Evolutionary conservation across 1,139 yeast species (phyloP), one percentile per base, ranked within the genome.

Genomic region (Groenewaldozyma sp.): DNA sequence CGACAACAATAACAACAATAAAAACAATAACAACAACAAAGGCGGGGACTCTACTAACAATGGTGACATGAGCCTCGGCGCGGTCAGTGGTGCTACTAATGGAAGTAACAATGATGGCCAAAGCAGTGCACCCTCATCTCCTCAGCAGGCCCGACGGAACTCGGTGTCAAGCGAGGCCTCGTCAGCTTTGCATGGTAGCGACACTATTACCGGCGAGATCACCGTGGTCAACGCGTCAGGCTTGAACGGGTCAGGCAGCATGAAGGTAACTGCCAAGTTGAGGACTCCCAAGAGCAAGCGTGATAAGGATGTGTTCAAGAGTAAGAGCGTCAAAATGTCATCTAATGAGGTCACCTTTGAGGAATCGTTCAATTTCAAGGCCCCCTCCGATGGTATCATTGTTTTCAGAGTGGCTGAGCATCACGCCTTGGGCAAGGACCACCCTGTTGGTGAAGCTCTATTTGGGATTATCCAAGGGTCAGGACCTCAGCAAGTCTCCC

Each of bases 291-390:
- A 50, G 10, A 60, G 56, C 29, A 50, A 49, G 46, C 47, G 51
- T 34, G 66, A 63, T 40, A 81, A 75, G 54, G 80, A 71, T 38
- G 53, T 88, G 32, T 71, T 70, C 64, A 81, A 76, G 59, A 79
- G 95, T 2, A 76, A 80, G 60, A 57, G 70, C 18, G 56, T 67
- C 41, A 86, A 82, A 62, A 50, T 66, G 3, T 68, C 71, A 21
- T 69, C 65, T 38, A 74, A 73, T 0, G 48, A 62, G 9, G 71
- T 70, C 43, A 67, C 63, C 43, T 76, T 86, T 74, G 74, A 75
- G 50, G 95, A 84, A 54, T 68, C 78, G 19, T 67, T 73, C 46
- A 70, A 78, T 3, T 83, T 87, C 65, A 77, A 73, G 55, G 77
- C 91, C 9, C 65, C 80, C 3, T 60, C 77, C 2, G 77, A 73